Conservation (phyloP, 768 basidiomycete species). For the Tylopilus subfusipes region DNA sequence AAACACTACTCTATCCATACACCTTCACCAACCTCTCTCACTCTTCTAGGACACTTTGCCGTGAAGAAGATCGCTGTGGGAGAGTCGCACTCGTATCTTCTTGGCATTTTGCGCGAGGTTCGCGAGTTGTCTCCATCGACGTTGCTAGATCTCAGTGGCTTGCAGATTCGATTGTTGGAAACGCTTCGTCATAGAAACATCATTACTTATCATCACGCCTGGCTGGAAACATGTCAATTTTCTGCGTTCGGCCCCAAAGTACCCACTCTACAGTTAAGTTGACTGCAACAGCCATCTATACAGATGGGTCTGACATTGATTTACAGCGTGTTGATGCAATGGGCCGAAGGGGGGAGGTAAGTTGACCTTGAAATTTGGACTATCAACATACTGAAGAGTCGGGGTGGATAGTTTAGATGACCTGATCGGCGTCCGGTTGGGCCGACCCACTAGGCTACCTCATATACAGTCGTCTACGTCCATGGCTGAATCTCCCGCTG, state of each 20-base stretch:
- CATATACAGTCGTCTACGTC: constrained; percentile 38
- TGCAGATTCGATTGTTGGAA: constrained; percentile 78
- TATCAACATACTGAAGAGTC: background rate
- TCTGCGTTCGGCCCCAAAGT: constrained; percentile 86
- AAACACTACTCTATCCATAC: background rate
- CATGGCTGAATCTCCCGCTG: constrained; percentile 27
- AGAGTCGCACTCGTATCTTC: constrained; percentile 79
- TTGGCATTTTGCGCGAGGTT: constrained; percentile 78
- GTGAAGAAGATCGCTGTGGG: constrained; percentile 97
- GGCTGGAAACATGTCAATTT: constrained; percentile 85
- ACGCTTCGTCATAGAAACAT: constrained; percentile 89
- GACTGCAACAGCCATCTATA: background rate
- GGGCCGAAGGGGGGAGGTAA: constrained; percentile 82
- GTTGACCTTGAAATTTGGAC: background rate
- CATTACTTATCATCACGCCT: constrained; percentile 92
- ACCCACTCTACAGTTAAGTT: constrained; percentile 77
- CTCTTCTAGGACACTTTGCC: constrained; percentile 68
- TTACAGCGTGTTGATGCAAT: constrained; percentile 82
- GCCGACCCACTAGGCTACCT: constrained; percentile 45
- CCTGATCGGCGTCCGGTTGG: constrained; percentile 77
- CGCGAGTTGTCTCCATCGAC: constrained; percentile 3
- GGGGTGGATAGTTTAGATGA: constrained; percentile 60
- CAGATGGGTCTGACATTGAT: background rate
- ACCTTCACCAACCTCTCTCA: background rate
- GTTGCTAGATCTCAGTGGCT: background rate